phyloP scores from a whole-genome alignment of 805 yeast species.

The Sugiyamaella mastotermitis region DNA sequence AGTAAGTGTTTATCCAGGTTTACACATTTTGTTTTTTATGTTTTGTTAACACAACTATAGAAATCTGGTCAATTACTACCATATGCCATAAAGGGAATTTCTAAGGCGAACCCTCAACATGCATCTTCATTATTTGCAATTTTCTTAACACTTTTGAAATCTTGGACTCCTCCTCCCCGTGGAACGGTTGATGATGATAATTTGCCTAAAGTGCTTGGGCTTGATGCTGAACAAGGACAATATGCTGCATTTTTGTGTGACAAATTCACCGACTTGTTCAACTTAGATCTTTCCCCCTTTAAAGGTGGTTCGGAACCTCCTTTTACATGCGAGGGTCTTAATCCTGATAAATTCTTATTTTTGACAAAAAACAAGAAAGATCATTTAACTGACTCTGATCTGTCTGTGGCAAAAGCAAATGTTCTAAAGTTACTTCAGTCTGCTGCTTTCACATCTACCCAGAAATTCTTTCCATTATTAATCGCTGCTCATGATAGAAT shows the following conservation, averaged over 20 bases:
- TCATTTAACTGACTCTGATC: slow-evolving; percentile 43
- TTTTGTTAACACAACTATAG: background rate
- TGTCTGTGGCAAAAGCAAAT: slow-evolving; percentile 37
- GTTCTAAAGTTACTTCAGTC: slow-evolving; percentile 38
- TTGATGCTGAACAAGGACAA: slow-evolving; percentile 23
- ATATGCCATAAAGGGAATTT: slow-evolving; percentile 41
- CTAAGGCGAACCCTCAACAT: slow-evolving; percentile 34
- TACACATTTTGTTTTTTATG: too few species aligned
- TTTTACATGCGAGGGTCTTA: slow-evolving; percentile 53
- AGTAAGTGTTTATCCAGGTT: background rate
- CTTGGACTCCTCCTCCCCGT: slow-evolving; percentile 45
- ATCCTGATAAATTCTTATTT: slow-evolving; percentile 49
- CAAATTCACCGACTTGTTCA: slow-evolving; percentile 50
- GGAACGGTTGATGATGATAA: slow-evolving; percentile 39
- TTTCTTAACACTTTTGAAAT: slow-evolving; percentile 46
- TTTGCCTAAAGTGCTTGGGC: slow-evolving; percentile 30
- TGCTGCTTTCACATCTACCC: slow-evolving; percentile 34
- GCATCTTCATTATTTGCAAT: slow-evolving; percentile 56
- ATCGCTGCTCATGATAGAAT: slow-evolving; percentile 60
- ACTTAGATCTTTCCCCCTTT: slow-evolving; percentile 30
- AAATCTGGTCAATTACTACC: slow-evolving; percentile 39
- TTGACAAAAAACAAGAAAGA: slow-evolving; percentile 68
- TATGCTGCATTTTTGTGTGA: slow-evolving; percentile 44
- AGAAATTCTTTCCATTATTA: slow-evolving; percentile 41
- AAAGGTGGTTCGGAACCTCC: background rate